A percentile compares a stretch with the other conserved stretches of the same genome.
These are phyloP conservation scores for Blastocystis sp. DNA, from an alignment of 352 stramenopile species.

Conservation along the genomic window DNA sequence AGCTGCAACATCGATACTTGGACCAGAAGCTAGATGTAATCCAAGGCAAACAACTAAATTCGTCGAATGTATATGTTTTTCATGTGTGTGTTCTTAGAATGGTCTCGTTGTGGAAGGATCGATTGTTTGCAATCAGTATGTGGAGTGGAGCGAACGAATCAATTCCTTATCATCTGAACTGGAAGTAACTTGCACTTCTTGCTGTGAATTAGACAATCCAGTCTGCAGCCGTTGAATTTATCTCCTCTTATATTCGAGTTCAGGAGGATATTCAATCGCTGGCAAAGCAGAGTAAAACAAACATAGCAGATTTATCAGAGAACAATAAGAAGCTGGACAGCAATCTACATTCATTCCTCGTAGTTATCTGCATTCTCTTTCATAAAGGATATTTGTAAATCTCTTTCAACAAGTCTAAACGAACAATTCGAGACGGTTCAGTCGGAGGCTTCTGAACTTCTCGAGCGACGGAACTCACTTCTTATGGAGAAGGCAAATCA, in stretches of 20 bases:
- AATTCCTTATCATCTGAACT: background rate
- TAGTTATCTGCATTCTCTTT: background rate
- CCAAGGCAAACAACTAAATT: background rate
- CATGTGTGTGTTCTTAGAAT: background rate
- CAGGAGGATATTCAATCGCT: background rate
- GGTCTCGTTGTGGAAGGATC: conserved; percentile 35
- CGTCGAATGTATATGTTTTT: background rate
- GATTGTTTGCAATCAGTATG: background rate
- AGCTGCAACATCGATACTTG: background rate
- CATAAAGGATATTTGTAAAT: background rate
- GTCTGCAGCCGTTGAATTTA: background rate
- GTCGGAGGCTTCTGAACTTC: background rate
- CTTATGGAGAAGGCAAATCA: background rate
- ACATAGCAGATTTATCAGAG: background rate
- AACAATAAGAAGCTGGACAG: background rate
- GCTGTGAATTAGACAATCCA: background rate
- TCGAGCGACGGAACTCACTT: background rate
- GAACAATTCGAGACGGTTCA: background rate
- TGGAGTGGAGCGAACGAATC: background rate
- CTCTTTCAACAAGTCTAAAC: background rate
- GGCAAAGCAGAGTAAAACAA: background rate
- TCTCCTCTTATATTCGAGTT: background rate
- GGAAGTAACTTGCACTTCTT: background rate
- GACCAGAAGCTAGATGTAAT: background rate
- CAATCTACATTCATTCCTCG: background rate